Evolutionary conservation across 1,284 basidiomycete genomes (phyloP), one percentile per base, ranked within the genome.

Genomic region (Boletus semigastroideus): DNA sequence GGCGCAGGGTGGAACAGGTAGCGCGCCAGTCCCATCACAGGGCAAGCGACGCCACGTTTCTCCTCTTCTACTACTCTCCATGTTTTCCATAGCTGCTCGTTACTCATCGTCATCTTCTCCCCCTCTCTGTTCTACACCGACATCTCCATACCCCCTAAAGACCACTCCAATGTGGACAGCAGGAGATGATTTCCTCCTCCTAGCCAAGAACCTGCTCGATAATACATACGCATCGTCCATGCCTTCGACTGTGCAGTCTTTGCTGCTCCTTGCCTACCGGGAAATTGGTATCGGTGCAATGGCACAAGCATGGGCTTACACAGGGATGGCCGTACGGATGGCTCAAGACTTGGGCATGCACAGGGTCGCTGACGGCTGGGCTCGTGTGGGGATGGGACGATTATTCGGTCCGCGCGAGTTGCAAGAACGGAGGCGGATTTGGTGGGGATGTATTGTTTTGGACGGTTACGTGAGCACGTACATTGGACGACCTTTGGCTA

Each of bases 331-430:
- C 1, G 84, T 90, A 37, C 76, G 87, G 36, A 90, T 90, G 86
- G 92, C 91, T 13, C 91, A 93, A 70, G 91, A 94, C 68, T 70
- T 94, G 50, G 91, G 91, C 11, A 81, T 94, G 75, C 90, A 92
- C 66, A 82, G 90, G 44, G 81, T 80, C 58, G 89, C 90, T 43
- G 89, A 92, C 77, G 86, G 86, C 54, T 85, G 77, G 83, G 81
- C 73, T 54, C 67, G 82, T 31, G 77, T 65, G 27, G 77, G 71
- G n/a, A 69, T 85, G 43, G 78, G 79, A 3, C 73, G 72, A 48
- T 64, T 90, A 38, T 92, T 92, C 65, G 77, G 76, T 2, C 71
- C 75, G 54, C 76, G 76, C 64, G 86, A 91, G 70, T 75, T 90
- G 58, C 82, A 88, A 63, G 84, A 88, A 62, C 76, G 91, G 46